Evolutionary conservation across 2,329 filamentous ascomycete genomes (phyloP).

Genomic region (Cercospora sp.): DNA sequence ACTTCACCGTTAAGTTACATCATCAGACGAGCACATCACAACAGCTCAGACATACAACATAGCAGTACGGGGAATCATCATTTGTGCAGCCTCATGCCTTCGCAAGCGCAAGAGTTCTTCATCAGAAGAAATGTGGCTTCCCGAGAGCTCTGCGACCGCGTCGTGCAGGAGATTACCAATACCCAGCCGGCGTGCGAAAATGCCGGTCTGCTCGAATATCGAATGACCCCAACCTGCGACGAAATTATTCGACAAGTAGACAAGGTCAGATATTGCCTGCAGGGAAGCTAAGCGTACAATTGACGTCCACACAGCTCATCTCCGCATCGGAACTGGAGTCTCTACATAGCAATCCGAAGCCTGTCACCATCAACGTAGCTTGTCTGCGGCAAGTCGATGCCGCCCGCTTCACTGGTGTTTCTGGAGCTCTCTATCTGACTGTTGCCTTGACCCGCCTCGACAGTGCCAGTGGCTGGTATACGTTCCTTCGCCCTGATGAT

Average conservation of each 20-base stretch:
- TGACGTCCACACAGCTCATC: background rate
- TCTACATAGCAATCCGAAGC: background rate
- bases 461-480: constrained; percentile 5
- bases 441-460: background rate
- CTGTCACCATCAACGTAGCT: constrained; percentile 1
- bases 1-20: no score
- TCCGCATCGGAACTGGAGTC: background rate
- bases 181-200: background rate
- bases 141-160: constrained; percentile 2
- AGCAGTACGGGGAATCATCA: no score
- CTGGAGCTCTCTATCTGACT: background rate
- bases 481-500: background rate
- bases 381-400: background rate
- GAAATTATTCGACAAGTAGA: background rate
- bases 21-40: no score
- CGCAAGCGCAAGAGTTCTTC: no score
- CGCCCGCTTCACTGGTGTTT: background rate
- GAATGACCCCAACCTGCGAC: background rate
- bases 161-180: background rate
- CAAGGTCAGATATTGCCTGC: background rate
- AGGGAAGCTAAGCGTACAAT: background rate
- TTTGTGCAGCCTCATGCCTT: no score
- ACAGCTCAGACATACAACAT: no score
- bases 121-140: background rate
- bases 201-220: constrained; percentile 3